phyloP scores from a whole-genome alignment of 2,329 filamentous ascomycete genomes.

The Macrophomina tecta region DNA sequence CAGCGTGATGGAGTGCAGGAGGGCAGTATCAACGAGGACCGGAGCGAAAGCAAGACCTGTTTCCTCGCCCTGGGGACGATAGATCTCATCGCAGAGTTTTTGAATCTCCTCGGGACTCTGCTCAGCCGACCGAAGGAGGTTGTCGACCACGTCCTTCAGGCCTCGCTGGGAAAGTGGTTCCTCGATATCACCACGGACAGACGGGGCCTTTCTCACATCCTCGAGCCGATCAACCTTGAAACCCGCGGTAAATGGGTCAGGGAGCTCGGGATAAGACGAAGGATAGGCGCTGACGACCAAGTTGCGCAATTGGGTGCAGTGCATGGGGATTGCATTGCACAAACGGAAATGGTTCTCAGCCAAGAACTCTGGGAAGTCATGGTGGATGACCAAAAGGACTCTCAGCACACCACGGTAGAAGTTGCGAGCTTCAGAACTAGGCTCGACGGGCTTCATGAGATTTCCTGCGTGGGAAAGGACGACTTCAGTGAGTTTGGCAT shows the following conservation, averaged over 20 bases:
- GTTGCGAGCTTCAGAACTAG: constrained; percentile 74
- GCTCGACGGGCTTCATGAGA: constrained; percentile 74
- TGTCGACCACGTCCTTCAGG: constrained; percentile 61
- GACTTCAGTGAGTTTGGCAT: constrained; percentile 74
- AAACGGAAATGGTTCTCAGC: constrained; percentile 85
- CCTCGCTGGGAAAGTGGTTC: constrained; percentile 56
- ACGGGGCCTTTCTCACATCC: constrained; percentile 72
- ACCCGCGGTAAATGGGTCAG: constrained; percentile 74
- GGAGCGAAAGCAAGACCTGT: constrained; percentile 71
- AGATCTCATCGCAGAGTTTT: constrained; percentile 76
- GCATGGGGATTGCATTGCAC: constrained; percentile 78
- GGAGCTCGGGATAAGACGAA: constrained; percentile 71
- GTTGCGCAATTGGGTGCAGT: constrained; percentile 88
- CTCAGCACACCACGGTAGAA: constrained; percentile 85
- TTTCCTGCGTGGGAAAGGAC: constrained; percentile 78
- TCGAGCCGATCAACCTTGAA: constrained; percentile 79
- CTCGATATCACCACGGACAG: constrained; percentile 67
- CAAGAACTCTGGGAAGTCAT: constrained; percentile 94
- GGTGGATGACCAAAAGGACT: constrained; percentile 82
- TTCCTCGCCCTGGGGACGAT: constrained; percentile 62
- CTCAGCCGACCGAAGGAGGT: constrained; percentile 57
- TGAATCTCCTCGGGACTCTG: constrained; percentile 75
- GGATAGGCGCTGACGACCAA: constrained; percentile 83
- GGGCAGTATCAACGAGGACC: constrained; percentile 69
- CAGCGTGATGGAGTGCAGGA: constrained; percentile 83